A percentile compares a stretch with the other conserved stretches of the same genome.
Evolutionary conservation across 345 rosid species (phyloP).

Genomic region (Pelargonium nanum): DNA sequence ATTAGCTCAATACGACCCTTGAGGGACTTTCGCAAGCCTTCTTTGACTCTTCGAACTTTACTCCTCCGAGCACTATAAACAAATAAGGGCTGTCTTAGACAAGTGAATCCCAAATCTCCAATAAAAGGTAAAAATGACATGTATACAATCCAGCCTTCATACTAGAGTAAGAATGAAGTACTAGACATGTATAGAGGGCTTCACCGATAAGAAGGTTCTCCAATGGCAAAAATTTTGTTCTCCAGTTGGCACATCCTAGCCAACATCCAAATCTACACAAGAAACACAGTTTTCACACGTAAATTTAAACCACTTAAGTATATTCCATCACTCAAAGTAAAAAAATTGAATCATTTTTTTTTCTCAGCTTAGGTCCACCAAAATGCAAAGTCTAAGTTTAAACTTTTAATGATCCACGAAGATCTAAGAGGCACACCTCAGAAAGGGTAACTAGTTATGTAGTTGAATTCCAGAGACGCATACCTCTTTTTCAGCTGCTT

Average conservation of each 20-base stretch:
- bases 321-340: not conserved
- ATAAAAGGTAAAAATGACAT: not conserved
- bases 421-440: not conserved
- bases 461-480: not conserved
- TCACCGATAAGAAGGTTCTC: conserved; percentile 92
- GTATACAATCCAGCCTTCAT: conserved; percentile 1
- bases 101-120: conserved; percentile 1
- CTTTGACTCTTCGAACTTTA: conserved; percentile 70
- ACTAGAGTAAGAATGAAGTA: not conserved
- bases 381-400: too few species aligned
- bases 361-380: too few species aligned
- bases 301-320: not conserved
- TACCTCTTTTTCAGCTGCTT: conserved; percentile 84
- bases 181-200: conserved; percentile 12
- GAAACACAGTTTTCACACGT: not conserved
- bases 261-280: conserved; percentile 75
- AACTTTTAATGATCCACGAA: too few species aligned
- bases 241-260: conserved; percentile 94
- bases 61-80: conserved; percentile 57
- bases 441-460: not conserved
- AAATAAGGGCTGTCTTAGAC: conserved; percentile 2
- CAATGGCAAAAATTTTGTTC: conserved; percentile 89
- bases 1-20: conserved; percentile 74
- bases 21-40: conserved; percentile 68
- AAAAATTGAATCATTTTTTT: not conserved